phyloP scores from a whole-genome alignment of 2,329 filamentous ascomycete genomes.

The Xylaria sp. region DNA sequence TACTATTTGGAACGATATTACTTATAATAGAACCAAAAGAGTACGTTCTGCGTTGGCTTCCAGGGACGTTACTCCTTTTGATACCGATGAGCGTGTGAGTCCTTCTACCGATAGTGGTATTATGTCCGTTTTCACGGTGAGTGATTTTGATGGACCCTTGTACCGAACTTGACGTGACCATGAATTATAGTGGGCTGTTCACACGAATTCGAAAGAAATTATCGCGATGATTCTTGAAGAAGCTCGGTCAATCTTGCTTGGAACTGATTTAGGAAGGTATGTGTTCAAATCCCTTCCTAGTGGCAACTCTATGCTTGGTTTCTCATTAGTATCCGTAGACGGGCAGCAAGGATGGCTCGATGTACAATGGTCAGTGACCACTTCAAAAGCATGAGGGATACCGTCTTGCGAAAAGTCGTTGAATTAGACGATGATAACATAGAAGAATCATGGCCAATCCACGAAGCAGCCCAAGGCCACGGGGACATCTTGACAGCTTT shows the following conservation, averaged over 20 bases:
- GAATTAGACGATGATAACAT: constrained; percentile 5
- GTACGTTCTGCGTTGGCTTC: background rate
- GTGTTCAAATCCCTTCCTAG: background rate
- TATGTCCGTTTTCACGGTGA: constrained; percentile 7
- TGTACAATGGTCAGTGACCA: too few relatives aligned
- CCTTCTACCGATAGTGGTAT: too few relatives aligned
- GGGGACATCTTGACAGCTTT: constrained; percentile 2
- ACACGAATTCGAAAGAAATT: background rate
- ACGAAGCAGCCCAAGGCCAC: constrained; percentile 2
- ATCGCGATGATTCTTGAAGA: constrained; percentile 2
- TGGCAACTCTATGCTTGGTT: background rate
- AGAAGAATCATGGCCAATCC: constrained; percentile 9
- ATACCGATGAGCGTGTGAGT: background rate
- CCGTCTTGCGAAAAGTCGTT: constrained; percentile 1
- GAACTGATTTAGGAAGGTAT: constrained; percentile 3
- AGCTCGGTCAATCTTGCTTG: background rate
- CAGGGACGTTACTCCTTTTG: constrained; percentile 4
- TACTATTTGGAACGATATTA: background rate
- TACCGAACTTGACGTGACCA: background rate
- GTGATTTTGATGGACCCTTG: background rate
- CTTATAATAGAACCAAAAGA: background rate
- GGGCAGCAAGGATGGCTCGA: background rate
- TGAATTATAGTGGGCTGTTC: constrained; percentile 1
- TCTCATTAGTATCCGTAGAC: constrained; percentile 1
- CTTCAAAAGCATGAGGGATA: background rate